Percentiles rank a stretch among this genome's conserved stretches.
Conservation (phyloP, 768 basidiomycete genomes). For the Chalciporus sphaerocephalus region DNA sequence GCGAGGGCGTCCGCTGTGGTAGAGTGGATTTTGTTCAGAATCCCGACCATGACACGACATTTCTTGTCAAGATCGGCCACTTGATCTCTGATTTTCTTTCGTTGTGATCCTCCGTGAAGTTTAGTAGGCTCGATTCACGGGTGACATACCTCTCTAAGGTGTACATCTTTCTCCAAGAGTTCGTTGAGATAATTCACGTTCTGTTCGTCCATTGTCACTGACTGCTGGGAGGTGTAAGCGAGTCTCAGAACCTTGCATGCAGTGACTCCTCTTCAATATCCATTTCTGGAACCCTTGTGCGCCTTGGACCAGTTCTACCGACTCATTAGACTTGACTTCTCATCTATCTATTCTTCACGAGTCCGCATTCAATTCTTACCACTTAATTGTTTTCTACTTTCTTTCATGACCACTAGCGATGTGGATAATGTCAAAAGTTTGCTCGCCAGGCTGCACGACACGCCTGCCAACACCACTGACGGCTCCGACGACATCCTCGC, state of each 20-base stretch:
- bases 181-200: conserved; percentile 55
- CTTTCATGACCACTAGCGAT: conserved; percentile 25
- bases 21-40: conserved; percentile 76
- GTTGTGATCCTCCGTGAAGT: conserved; percentile 2
- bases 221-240: background rate
- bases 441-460: conserved; percentile 55
- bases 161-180: conserved; percentile 59
- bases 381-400: background rate
- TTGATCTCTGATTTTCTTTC: conserved; percentile 76
- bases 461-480: conserved; percentile 49
- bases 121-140: background rate
- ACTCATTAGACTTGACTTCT: background rate
- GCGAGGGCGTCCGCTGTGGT: conserved; percentile 57
- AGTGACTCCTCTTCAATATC: background rate
- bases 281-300: conserved; percentile 13
- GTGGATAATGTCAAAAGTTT: conserved; percentile 41
- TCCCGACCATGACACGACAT: conserved; percentile 64
- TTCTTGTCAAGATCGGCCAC: conserved; percentile 73
- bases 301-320: background rate
- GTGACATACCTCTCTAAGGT: conserved; percentile 56
- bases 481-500: conserved; percentile 47
- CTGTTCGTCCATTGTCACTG: conserved; percentile 46
- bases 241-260: conserved; percentile 1
- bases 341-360: background rate
- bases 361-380: too few species aligned